phyloP scores from a whole-genome alignment of 2,329 filamentous ascomycete species.

The Ilyonectria destructans region DNA sequence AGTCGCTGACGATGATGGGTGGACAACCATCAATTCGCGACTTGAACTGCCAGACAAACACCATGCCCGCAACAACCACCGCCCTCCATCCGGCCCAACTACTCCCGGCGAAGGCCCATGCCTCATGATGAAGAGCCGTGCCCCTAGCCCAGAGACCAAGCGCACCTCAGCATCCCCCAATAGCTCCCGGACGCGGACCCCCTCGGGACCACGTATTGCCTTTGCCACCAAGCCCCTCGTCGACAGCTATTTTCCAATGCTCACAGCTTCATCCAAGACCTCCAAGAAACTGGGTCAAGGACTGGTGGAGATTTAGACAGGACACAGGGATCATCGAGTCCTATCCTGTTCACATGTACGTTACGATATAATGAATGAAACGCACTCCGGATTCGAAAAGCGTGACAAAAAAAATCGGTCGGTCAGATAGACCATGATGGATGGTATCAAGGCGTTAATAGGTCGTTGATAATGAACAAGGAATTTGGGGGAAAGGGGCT shows the following conservation, averaged over 20 bases:
- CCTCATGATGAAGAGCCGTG: constrained; percentile 62
- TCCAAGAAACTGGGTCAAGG: constrained; percentile 49
- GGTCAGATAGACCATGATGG: constrained; percentile 29
- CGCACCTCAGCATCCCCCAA: constrained; percentile 58
- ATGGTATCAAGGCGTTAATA: constrained; percentile 16
- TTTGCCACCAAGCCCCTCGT: constrained; percentile 48
- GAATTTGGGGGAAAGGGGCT: constrained; percentile 3
- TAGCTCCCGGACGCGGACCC: constrained; percentile 65
- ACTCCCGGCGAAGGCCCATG: constrained; percentile 60
- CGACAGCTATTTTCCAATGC: constrained; percentile 62
- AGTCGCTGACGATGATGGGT: constrained; percentile 63
- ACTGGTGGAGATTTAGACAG: constrained; percentile 40
- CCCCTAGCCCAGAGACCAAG: constrained; percentile 54
- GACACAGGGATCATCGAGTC: background rate
- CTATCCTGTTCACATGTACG: constrained; percentile 34
- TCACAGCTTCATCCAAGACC: constrained; percentile 52
- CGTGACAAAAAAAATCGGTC: constrained; percentile 19
- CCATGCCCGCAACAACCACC: constrained; percentile 59
- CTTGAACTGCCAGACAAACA: constrained; percentile 65
- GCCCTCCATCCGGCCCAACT: constrained; percentile 59
- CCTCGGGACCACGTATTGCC: constrained; percentile 58
- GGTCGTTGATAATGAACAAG: constrained; percentile 10
- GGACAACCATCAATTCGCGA: constrained; percentile 69
- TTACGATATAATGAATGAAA: constrained; percentile 40
- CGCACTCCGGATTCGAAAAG: background rate